Evolutionary conservation across 805 yeast species (phyloP).

Genomic region (Torulaspora maleeae): DNA sequence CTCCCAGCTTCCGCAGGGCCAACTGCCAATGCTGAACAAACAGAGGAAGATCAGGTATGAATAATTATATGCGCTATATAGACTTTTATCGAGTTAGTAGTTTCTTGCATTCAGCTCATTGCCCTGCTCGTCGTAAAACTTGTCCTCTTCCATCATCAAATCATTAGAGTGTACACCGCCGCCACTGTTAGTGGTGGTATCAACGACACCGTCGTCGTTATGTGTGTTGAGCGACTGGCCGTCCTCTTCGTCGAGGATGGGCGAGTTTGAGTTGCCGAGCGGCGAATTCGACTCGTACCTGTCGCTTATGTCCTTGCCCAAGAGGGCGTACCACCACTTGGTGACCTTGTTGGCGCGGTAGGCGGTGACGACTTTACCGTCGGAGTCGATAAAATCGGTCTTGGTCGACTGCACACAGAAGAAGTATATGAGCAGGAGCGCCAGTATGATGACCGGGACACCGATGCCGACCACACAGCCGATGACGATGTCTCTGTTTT

Average conservation of each 20-base stretch:
- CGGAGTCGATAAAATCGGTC: constrained; percentile 36
- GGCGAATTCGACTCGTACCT: constrained; percentile 25
- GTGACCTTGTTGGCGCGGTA: constrained; percentile 32
- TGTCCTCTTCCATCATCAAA: constrained; percentile 18
- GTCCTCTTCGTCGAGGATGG: constrained; percentile 10
- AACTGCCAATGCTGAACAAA: background rate
- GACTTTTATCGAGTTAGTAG: constrained; percentile 6
- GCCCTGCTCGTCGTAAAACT: constrained; percentile 16
- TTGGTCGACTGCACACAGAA: constrained; percentile 31
- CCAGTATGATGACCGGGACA: constrained; percentile 46
- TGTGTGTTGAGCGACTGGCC: constrained; percentile 7
- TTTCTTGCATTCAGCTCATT: constrained; percentile 19
- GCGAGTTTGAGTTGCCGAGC: constrained; percentile 14
- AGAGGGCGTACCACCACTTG: constrained; percentile 28
- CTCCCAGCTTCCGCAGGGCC: too few species aligned
- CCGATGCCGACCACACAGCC: constrained; percentile 73
- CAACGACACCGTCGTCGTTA: constrained; percentile 10
- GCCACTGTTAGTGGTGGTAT: constrained; percentile 11
- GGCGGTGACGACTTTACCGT: constrained; percentile 37
- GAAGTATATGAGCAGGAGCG: constrained; percentile 25
- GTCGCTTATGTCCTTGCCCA: constrained; percentile 29
- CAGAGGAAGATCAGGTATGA: background rate
- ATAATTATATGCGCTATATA: constrained; percentile 1
- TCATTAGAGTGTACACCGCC: constrained; percentile 12
- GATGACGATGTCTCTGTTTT: constrained; percentile 51